Conservation (phyloP, 805 yeast species). For the Wickerhamiella allomyrinae region DNA sequence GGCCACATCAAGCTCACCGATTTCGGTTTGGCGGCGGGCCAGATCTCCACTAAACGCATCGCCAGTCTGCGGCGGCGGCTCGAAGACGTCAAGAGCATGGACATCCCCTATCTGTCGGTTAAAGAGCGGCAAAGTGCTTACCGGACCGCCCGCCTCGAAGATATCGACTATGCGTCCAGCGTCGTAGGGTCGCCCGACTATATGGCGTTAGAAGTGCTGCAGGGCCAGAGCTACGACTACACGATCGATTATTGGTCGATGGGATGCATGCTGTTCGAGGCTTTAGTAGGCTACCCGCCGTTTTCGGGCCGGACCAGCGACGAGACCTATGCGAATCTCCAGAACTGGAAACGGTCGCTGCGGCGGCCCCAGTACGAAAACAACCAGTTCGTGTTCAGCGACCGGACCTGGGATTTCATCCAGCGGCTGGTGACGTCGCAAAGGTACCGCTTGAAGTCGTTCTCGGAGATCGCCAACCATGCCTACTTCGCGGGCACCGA, state of each 20-base stretch:
- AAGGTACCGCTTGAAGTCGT: conserved; percentile 54
- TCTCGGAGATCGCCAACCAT: conserved; percentile 67
- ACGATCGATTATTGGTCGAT: conserved; percentile 98
- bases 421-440: conserved; percentile 70
- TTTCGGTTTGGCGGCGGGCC: conserved; percentile 94
- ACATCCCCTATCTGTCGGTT: conserved; percentile 57
- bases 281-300: conserved; percentile 94
- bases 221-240: conserved; percentile 84
- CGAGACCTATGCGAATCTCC: conserved; percentile 86
- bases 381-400: conserved; percentile 84
- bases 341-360: conserved; percentile 81
- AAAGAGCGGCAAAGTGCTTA: conserved; percentile 79
- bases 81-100: conserved; percentile 61
- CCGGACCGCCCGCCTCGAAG: conserved; percentile 54
- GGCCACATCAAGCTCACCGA: conserved; percentile 93
- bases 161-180: conserved; percentile 79
- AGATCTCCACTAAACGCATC: conserved; percentile 81
- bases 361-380: conserved; percentile 84
- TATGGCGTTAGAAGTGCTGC: conserved; percentile 95
- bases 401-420: conserved; percentile 88
- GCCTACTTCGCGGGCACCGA: conserved; percentile 74
- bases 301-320: conserved; percentile 87
- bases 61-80: conserved; percentile 68
- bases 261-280: conserved; percentile 94
- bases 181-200: conserved; percentile 98